Conservation (phyloP, 352 stramenopile genomes). For the Paralagenidium karlingii region DNA sequence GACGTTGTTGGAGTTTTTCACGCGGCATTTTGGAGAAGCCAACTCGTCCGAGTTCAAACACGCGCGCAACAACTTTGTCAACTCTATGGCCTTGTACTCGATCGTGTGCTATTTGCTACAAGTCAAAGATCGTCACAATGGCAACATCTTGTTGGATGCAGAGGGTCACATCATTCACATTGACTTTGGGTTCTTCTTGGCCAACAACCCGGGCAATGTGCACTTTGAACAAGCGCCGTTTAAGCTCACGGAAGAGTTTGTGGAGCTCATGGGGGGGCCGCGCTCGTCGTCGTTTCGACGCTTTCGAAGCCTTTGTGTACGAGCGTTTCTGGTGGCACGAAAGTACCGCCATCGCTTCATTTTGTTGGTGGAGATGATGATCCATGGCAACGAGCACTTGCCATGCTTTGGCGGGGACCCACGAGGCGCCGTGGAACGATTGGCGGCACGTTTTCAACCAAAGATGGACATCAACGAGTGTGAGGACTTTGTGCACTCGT, state of each 20-base stretch:
- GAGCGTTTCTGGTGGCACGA: constrained; percentile 90
- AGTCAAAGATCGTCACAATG: constrained; percentile 98
- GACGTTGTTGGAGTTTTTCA: constrained; percentile 91
- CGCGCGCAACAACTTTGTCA: constrained; percentile 80
- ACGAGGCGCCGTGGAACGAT: constrained; percentile 79
- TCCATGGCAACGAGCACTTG: constrained; percentile 93
- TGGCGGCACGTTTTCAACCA: constrained; percentile 89
- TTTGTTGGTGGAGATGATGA: constrained; percentile 94
- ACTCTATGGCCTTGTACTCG: constrained; percentile 81
- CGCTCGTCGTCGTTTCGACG: constrained; percentile 87
- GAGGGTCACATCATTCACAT: constrained; percentile 96
- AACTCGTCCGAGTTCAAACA: constrained; percentile 56
- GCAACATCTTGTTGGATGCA: constrained; percentile 94
- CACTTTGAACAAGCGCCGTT: constrained; percentile 95
- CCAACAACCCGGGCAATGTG: constrained; percentile 88
- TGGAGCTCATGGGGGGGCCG: constrained; percentile 91
- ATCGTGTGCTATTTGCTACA: constrained; percentile 95
- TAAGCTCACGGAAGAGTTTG: constrained; percentile 96
- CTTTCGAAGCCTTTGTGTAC: constrained; percentile 93
- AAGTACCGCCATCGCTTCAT: constrained; percentile 93
- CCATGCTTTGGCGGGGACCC: constrained; percentile 91
- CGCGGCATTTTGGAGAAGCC: constrained; percentile 82
- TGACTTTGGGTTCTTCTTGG: constrained; percentile 94
- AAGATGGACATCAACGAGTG: constrained; percentile 91
- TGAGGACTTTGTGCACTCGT: constrained; percentile 90